These are phyloP conservation scores for Micractinium sp. DNA, from an alignment of 139 green algal species.

Conservation along the genomic window DNA sequence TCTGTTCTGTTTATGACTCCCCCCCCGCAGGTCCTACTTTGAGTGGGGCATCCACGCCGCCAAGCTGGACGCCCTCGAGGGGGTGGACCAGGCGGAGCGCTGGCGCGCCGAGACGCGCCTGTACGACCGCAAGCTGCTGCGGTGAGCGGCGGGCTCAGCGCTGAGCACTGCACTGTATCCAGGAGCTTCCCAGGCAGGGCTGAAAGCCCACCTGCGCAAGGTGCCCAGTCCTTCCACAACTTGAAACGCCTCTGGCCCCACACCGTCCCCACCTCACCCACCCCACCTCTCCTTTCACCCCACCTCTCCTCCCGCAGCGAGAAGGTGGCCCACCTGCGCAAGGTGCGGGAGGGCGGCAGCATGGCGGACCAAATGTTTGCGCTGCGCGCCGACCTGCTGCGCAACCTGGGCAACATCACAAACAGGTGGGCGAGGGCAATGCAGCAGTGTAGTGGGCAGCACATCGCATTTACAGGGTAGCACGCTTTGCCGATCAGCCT, in stretches of 20 bases:
- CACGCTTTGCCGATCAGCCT: no score
- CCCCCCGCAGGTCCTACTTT: slow-evolving; percentile 52
- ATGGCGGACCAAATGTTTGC: slow-evolving; percentile 88
- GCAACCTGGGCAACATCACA: slow-evolving; percentile 97
- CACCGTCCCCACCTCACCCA: neutral
- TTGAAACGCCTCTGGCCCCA: no score
- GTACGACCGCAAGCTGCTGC: slow-evolving; percentile 90
- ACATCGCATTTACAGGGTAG: no score
- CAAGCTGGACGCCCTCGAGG: slow-evolving; percentile 68
- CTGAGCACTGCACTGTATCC: no score
- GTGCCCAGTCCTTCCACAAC: neutral
- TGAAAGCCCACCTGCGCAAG: neutral
- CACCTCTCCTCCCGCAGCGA: neutral
- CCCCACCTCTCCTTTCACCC: neutral
- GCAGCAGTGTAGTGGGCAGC: neutral
- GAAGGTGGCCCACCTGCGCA: slow-evolving; percentile 69
- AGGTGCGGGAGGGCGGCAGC: slow-evolving; percentile 59
- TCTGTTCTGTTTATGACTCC: no score
- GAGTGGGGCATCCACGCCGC: slow-evolving; percentile 71
- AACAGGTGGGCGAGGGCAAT: slow-evolving; percentile 51
- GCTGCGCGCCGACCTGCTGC: slow-evolving; percentile 91
- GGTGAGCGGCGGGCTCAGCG: slow-evolving; percentile 29
- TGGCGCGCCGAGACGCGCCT: slow-evolving; percentile 51
- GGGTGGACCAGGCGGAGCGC: slow-evolving; percentile 35
- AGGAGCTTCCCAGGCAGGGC: no score